These are phyloP conservation scores for Fusarium ambrosium DNA, from an alignment of 2,329 filamentous ascomycete species.

Conservation along the genomic window DNA sequence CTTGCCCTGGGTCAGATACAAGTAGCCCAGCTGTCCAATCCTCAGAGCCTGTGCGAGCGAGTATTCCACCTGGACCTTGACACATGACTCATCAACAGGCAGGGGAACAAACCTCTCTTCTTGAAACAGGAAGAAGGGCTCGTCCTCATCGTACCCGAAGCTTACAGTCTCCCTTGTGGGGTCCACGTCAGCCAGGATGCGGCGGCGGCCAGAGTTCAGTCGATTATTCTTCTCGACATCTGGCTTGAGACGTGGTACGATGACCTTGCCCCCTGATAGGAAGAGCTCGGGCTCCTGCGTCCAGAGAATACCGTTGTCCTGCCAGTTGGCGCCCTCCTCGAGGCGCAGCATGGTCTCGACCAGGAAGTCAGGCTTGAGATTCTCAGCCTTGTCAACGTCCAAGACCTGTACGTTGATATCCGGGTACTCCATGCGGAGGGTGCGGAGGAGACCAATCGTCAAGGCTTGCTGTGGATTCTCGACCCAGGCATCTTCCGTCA, in stretches of 20 bases:
- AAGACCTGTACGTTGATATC: slow-evolving; percentile 5
- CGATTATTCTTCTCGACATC: neutral
- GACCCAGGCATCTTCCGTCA: neutral
- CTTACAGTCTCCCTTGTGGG: neutral
- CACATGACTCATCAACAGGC: neutral
- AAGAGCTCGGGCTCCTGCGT: slow-evolving; percentile 15
- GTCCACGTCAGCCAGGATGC: neutral
- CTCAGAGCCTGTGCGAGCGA: neutral
- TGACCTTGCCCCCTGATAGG: neutral
- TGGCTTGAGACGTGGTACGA: neutral
- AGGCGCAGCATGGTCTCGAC: neutral
- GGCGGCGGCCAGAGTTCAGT: neutral
- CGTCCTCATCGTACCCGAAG: neutral
- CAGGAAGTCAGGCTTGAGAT: neutral
- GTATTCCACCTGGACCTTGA: neutral
- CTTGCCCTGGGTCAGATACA: neutral
- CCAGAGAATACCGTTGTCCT: neutral
- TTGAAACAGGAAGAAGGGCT: neutral
- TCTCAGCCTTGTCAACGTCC: neutral
- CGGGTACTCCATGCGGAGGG: slow-evolving; percentile 3
- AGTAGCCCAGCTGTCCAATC: neutral
- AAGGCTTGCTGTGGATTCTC: slow-evolving; percentile 2
- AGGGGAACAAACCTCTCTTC: neutral
- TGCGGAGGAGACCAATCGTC: slow-evolving; percentile 1
- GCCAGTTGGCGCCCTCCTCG: neutral